A percentile compares a stretch with the other conserved stretches of the same genome.
phyloP scores from a whole-genome alignment of 1,139 yeast species.

The Yamadazyma kanchanaburiensis region DNA sequence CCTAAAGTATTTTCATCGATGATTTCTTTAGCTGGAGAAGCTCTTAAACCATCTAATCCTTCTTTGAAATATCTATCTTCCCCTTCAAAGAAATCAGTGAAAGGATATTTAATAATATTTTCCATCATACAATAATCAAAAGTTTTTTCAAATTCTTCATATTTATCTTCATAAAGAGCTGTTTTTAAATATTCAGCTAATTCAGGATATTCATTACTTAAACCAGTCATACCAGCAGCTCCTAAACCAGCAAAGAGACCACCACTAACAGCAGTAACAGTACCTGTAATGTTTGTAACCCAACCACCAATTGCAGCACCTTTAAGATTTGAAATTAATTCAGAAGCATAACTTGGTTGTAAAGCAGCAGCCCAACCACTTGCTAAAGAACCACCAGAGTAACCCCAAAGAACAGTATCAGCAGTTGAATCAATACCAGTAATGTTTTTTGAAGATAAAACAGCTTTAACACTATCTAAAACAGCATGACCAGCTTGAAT shows the following conservation, averaged over 20 bases:
- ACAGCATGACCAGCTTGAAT: conserved; percentile 24
- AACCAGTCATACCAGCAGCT: conserved; percentile 25
- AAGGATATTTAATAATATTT: conserved; percentile 11
- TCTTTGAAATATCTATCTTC: conserved; percentile 12
- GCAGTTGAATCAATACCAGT: conserved; percentile 23
- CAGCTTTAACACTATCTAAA: conserved; percentile 26
- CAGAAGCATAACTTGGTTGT: conserved; percentile 30
- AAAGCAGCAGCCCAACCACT: conserved; percentile 33
- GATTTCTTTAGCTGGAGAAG: conserved; percentile 12
- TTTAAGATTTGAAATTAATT: conserved; percentile 18
- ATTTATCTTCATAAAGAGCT: conserved; percentile 12
- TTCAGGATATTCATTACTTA: conserved; percentile 25
- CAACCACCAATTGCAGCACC: conserved; percentile 37
- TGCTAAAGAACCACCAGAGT: conserved; percentile 35
- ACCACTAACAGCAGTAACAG: conserved; percentile 23
- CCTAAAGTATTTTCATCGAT: conserved; percentile 21
- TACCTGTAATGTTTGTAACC: conserved; percentile 25
- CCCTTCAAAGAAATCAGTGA: conserved; percentile 15
- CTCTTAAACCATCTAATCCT: conserved; percentile 15
- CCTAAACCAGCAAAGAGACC: conserved; percentile 25
- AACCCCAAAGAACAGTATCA: conserved; percentile 29
- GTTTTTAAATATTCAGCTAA: conserved; percentile 9
- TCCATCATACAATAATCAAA: conserved; percentile 14
- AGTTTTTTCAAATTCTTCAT: conserved; percentile 12
- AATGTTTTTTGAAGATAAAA: conserved; percentile 16